phyloP scores from a whole-genome alignment of 495 filamentous ascomycete species.

The Penicillium paxilli region DNA sequence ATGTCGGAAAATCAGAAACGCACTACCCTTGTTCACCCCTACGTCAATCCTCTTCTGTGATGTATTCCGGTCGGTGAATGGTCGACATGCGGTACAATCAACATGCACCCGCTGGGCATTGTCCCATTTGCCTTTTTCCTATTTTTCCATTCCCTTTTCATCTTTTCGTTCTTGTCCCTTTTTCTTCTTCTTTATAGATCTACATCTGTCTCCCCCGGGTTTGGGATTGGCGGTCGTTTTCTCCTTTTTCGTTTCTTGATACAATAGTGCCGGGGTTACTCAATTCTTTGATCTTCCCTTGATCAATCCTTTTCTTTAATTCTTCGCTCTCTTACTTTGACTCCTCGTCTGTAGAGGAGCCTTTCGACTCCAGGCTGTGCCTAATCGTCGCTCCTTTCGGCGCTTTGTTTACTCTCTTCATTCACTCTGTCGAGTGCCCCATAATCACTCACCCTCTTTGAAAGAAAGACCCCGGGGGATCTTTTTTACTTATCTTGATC shows the following conservation, averaged over 20 bases:
- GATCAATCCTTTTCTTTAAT: slow-evolving; percentile 9
- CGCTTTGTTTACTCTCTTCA: neutral
- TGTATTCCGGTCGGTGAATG: neutral
- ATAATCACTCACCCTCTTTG: neutral
- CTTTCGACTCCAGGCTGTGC: slow-evolving; percentile 13
- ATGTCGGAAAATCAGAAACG: slow-evolving; percentile 13
- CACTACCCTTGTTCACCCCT: slow-evolving; percentile 5
- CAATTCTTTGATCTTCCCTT: slow-evolving; percentile 1
- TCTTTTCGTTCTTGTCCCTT: no score
- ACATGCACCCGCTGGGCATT: neutral
- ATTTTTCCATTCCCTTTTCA: neutral
- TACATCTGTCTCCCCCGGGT: slow-evolving; percentile 5
- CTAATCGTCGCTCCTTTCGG: neutral
- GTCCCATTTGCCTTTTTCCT: neutral
- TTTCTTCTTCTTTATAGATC: no score
- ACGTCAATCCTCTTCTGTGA: slow-evolving; percentile 3
- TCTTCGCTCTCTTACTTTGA: slow-evolving; percentile 24
- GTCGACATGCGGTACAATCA: neutral
- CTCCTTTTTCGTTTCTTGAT: slow-evolving; percentile 10
- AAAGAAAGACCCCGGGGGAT: slow-evolving; percentile 2
- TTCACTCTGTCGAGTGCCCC: neutral
- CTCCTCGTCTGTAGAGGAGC: slow-evolving; percentile 12
- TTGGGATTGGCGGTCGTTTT: slow-evolving; percentile 16
- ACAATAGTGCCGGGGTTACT: slow-evolving; percentile 2
- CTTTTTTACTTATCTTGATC: neutral